Conservation (phyloP, 1,139 yeast genomes). For the Pneumocystis murina region DNA sequence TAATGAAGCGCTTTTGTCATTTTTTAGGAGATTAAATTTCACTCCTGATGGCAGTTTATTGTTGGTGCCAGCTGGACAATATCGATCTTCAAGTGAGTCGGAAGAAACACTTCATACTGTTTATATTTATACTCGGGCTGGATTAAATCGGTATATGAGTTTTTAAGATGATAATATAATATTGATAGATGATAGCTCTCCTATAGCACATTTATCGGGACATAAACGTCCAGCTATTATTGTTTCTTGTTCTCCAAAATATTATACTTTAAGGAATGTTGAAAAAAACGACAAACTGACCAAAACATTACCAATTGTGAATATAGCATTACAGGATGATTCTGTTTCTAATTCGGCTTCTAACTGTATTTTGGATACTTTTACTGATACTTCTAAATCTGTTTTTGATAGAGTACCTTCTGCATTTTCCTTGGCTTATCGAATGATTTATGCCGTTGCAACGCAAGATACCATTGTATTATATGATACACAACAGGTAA, state of each 20-base stretch:
- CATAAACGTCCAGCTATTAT: constrained; percentile 74
- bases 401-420: constrained; percentile 14
- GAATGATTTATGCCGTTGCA: constrained; percentile 82
- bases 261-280: constrained; percentile 32
- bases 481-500: constrained; percentile 57
- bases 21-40: constrained; percentile 69
- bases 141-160: constrained; percentile 33
- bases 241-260: constrained; percentile 55
- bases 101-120: constrained; percentile 49
- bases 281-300: background rate
- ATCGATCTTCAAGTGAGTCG: constrained; percentile 20
- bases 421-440: constrained; percentile 47
- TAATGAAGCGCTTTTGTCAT: constrained; percentile 75
- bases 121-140: constrained; percentile 57
- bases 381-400: constrained; percentile 1
- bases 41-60: constrained; percentile 81
- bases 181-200: constrained; percentile 26
- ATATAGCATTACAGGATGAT: too few relatives aligned
- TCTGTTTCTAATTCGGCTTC: constrained; percentile 3
- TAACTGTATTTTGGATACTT: constrained; percentile 1
- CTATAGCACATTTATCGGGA: constrained; percentile 66
- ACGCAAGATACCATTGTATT: constrained; percentile 76
- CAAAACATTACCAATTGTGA: too few relatives aligned
- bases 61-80: constrained; percentile 71
- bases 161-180: background rate